Evolutionary conservation across 225 moss, liverwort and hornwort genomes (phyloP), one percentile per base, ranked within the genome.

Genomic region (Antitrichia curtipendula): DNA sequence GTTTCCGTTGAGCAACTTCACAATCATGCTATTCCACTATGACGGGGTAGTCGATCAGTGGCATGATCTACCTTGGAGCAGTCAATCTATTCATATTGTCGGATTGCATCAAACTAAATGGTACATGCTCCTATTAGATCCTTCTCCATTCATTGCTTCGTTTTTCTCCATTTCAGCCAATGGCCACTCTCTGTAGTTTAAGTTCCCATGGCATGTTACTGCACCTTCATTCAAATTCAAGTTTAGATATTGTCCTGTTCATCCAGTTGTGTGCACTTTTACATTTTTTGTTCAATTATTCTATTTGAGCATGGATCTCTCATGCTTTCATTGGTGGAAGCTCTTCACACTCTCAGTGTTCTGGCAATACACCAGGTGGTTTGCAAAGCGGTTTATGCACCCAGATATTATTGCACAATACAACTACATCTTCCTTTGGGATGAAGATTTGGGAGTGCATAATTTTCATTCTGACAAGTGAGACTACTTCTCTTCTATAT

Each of bases 381-480:
- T 88, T 85, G 95, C 93, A 47, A 95, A 95, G 89, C 92, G 93
- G 45, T 95, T 94, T 74, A 88, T 95, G 92, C 93, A 95, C 80
- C 95, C 93, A 53, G 92, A 92, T 85, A 89, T 95, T 43, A 34
- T 93, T 75, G 92, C 82, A 29, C 85, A 92, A 66, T 93, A 91
- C 86, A 93, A 95, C 49, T 95, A 85, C 85, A 62, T 95, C 84
- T 95, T 95, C 65, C 89, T 92, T 49, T 95, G 93, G 91, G 95
- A 95, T 83, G 93, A 95, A 87, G 95, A 95, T 61, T 83, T 95
- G 84, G 95, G 92, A 86, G 93, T 95, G 38, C 72, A 95, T 78
- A 17, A 93, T 87, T 95, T 95, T 82, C 85, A 93, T 78, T 87
- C 93, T 47, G 88, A 79, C 61, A 92, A 85, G 94, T 94, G 40